Evolutionary conservation across 192 early-diverging fungal genomes (phyloP).

Genomic region (Coemansia sp.): DNA sequence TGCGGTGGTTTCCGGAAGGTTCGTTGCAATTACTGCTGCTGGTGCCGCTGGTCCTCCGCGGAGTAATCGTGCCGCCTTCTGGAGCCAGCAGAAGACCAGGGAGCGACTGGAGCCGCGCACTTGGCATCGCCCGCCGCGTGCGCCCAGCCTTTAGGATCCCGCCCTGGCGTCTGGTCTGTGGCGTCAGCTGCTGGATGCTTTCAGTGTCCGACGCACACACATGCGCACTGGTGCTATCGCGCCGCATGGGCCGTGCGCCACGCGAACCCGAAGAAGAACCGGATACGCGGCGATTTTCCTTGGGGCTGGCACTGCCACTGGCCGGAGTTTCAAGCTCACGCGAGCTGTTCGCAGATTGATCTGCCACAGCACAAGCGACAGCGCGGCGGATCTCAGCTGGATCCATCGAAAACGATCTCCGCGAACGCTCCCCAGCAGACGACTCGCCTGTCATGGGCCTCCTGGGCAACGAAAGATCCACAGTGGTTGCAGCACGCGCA

Average conservation of each 20-base stretch:
- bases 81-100: neutral
- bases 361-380: neutral
- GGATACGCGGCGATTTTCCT: neutral
- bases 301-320: neutral
- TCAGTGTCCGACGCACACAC: neutral
- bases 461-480: neutral
- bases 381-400: slow-evolving; percentile 15
- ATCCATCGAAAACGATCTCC: slow-evolving; percentile 31
- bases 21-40: slow-evolving; percentile 1
- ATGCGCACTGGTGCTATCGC: neutral
- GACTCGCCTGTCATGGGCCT: neutral
- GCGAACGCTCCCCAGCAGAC: neutral
- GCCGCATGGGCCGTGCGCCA: neutral
- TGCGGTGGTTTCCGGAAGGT: neutral
- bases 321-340: no score
- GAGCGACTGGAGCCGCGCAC: neutral
- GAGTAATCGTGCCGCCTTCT: neutral
- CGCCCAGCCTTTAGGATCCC: slow-evolving; percentile 49
- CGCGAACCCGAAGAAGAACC: neutral
- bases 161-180: slow-evolving; percentile 33
- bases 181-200: slow-evolving; percentile 25
- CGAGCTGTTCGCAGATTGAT: neutral
- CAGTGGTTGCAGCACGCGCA: neutral
- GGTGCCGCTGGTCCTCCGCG: neutral
- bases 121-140: slow-evolving; percentile 18